Base-by-base conservation (phyloP, 805 yeast species). In the Saccharomyces kudriavzevii region DNA sequence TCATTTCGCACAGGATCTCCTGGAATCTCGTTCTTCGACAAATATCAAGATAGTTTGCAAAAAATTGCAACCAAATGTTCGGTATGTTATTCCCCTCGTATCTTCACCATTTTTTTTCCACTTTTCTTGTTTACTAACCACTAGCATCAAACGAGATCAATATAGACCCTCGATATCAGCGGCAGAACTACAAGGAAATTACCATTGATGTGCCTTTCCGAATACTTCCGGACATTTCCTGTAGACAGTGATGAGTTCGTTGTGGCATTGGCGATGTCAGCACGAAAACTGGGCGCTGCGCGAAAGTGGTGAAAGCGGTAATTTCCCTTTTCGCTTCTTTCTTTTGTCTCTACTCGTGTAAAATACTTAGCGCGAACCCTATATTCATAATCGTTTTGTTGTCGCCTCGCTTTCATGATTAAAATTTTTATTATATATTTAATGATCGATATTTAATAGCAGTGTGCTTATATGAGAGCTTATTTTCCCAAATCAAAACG, bases 111-210 rank as follows among this genome's bases (percentile, higher is more conserved):
- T 35, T 46, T 17, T 35, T 29, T 40, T 25, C 24, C 8, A 4
- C 17, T 30, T 20, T 5, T 22, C 45, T 29, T 22, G 4, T 24
- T 48, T 52, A 57, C 60, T 54, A 60, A 57, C 57, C 13, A 31
- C n/a, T 11, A 2, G 5, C n/a, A 5, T 17, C 40, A 17, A 35
- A 2, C 2, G 9, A 8, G 24, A 17, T 26, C 6, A 9, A 9
- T 20, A 25, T 28, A 66, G 71, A 49, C 49, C 1, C 22, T 56
- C 17, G 54, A 60, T 4, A 47, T 65, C 11, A 68, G 70, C 54
- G 72, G 72, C n/a, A 61, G 72, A 50, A 60, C 58, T 0, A 50
- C 66, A 9, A 56, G 65, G 26, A 67, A 67, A 51, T 31, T 68
- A 11, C 69, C 72, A 3, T 50, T 68, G 27, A 47, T 54, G 5